A percentile compares a stretch with the other conserved stretches of the same genome.
Evolutionary conservation across 106 monocot species (phyloP).

Genomic region (Platanthera guangdongensis): DNA sequence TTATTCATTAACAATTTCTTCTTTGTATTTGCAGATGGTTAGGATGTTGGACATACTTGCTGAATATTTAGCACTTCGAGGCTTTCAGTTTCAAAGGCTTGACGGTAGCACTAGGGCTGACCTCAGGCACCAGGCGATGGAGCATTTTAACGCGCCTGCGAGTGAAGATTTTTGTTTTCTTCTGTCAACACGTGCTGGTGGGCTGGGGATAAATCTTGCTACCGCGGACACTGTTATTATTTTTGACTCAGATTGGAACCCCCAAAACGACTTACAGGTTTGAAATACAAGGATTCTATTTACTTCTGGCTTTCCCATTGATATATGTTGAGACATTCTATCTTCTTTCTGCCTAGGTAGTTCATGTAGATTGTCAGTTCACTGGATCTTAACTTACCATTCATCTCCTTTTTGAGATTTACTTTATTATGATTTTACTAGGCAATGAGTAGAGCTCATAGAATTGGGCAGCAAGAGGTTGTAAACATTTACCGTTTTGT

Average conservation of each 20-base stretch:
- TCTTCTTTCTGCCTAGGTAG: background rate
- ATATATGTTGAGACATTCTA: background rate
- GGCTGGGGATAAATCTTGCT: constrained; percentile 97
- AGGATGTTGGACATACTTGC: constrained; percentile 98
- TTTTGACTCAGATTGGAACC: constrained; percentile 99
- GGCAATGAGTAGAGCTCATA: constrained; percentile 99
- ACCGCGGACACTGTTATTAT: constrained; percentile 99
- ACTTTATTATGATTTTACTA: constrained; percentile 17
- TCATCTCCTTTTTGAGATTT: background rate
- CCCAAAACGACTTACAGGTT: constrained; percentile 99
- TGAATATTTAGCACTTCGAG: constrained; percentile 86
- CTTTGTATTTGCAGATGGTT: constrained; percentile 69
- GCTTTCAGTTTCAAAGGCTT: constrained; percentile 97
- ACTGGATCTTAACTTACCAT: background rate
- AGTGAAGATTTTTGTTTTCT: constrained; percentile 99
- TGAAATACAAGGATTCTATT: constrained; percentile 7
- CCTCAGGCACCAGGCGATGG: constrained; percentile 97
- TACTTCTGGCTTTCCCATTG: background rate
- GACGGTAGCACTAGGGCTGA: constrained; percentile 98
- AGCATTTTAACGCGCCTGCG: constrained; percentile 97
- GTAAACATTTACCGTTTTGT: constrained; percentile 98
- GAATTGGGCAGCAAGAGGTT: constrained; percentile 97
- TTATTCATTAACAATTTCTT: background rate
- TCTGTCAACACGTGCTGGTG: constrained; percentile 97
- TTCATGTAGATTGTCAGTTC: background rate